Evolutionary conservation across 495 filamentous ascomycete genomes (phyloP).

Genomic region (Podospora australis): DNA sequence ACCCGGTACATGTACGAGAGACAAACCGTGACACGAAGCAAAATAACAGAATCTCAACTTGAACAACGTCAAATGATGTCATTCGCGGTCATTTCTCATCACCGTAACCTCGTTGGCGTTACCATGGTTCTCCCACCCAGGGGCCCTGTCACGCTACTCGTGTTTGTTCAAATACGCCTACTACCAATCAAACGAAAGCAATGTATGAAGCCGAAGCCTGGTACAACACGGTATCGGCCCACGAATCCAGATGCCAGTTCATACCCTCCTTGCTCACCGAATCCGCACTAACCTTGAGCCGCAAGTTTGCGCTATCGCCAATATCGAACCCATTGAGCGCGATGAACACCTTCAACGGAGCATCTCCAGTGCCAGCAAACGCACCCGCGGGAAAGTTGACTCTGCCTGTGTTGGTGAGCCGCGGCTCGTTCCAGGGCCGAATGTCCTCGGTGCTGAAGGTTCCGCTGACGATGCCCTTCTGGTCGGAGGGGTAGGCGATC

Average conservation of each 20-base stretch:
- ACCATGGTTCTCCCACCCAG: too few species aligned
- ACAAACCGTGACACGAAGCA: too few species aligned
- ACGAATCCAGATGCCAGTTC: neutral
- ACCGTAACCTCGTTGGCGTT: too few species aligned
- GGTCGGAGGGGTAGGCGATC: neutral
- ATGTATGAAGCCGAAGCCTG: neutral
- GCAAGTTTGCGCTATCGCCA: neutral
- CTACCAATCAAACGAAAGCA: neutral
- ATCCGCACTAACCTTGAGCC: neutral
- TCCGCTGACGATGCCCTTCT: neutral
- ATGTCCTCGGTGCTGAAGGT: neutral
- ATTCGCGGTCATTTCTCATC: too few species aligned
- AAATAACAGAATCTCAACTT: too few species aligned
- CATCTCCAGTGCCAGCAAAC: neutral
- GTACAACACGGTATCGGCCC: neutral
- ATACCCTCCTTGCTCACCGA: neutral
- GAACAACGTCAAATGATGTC: too few species aligned
- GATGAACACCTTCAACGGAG: neutral
- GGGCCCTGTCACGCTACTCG: too few species aligned
- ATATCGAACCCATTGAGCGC: neutral
- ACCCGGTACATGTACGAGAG: too few species aligned
- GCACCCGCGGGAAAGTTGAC: neutral
- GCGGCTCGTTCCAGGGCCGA: constrained; percentile 1
- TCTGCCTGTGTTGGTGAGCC: neutral
- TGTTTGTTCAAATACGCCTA: too few species aligned